Evolutionary conservation across 2,329 filamentous ascomycete species (phyloP).

Genomic region (Phaeosphaeriaceae sp.): DNA sequence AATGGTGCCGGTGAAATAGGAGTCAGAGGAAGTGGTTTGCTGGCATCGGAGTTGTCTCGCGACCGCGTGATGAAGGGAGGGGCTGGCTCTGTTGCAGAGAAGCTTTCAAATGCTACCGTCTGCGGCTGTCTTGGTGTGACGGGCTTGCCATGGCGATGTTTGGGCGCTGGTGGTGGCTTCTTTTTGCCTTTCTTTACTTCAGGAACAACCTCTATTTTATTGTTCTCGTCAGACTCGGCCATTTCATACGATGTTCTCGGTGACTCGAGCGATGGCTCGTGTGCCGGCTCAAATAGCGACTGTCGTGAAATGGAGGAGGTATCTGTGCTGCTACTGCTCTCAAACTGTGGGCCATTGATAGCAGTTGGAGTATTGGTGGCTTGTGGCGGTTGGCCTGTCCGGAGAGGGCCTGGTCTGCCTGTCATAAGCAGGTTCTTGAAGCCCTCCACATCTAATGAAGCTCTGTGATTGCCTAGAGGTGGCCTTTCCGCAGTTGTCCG

Average conservation of each 20-base stretch:
- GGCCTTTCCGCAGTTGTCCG: constrained; percentile 34
- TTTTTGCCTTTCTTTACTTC: constrained; percentile 63
- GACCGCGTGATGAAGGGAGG: constrained; percentile 29
- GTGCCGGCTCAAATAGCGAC: constrained; percentile 62
- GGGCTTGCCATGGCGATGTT: constrained; percentile 77
- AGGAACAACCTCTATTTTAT: constrained; percentile 40
- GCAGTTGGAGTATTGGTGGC: constrained; percentile 29
- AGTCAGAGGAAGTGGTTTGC: constrained; percentile 67
- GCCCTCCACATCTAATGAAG: constrained; percentile 74
- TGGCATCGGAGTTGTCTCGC: constrained; percentile 57
- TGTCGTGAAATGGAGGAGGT: constrained; percentile 65
- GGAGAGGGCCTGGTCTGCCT: constrained; percentile 61
- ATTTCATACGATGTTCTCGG: constrained; percentile 66
- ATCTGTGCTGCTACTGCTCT: constrained; percentile 63
- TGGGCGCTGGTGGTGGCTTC: constrained; percentile 70
- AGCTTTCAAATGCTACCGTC: constrained; percentile 44
- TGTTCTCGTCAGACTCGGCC: constrained; percentile 59
- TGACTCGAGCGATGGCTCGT: constrained; percentile 56
- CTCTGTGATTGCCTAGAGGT: constrained; percentile 37
- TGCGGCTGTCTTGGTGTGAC: constrained; percentile 61
- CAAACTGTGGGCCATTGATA: constrained; percentile 32
- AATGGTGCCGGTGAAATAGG: constrained; percentile 43
- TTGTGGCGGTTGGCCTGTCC: constrained; percentile 33
- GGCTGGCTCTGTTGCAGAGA: constrained; percentile 31
- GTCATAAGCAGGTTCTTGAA: constrained; percentile 80